Base-by-base conservation (phyloP, 148 eudicot genomes). In the Nyssa sinensis region DNA sequence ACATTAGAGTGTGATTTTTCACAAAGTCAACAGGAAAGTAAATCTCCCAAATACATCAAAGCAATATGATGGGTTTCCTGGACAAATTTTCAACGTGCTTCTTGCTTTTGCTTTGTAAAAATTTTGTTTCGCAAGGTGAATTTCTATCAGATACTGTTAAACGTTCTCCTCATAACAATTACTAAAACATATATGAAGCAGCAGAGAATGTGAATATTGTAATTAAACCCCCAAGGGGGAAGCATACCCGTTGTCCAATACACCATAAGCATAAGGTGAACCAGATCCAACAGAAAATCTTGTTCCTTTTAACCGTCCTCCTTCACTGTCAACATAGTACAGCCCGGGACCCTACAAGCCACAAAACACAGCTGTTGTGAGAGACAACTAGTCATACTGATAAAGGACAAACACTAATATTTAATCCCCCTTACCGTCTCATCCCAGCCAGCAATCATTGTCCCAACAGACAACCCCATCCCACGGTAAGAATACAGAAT, bases 381-480 rank as follows among this genome's bases (percentile, higher is more conserved):
- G 55, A 24, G 19, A 53, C 29, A 17, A 62, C 8, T n/a, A n/a
- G n/a, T 30, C 24, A 41, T n/a, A 70, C 10, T 41, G 30, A 67
- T 44, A 6, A 53, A 69, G 19, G 1, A 67, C 14, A 35, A 66
- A 32, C n/a, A 44, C 8, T 39, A 25, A 14, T 44, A 12, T 44
- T 62, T 51, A 25, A 47, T 33, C 53, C 0, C 14, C 33, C 1
- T 76, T 89, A 95, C 99, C 86, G 89, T 90, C 82, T 93, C 99
- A 76, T 95, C 99, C 97, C 98, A 95, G 72, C 99, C 99, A 81
- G 99, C 99, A 75, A 95, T 95, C 99, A 95, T 95, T 67, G 99
- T 95, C 68, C 99, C 99, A 53, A 95, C 98, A 65, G 99, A 95
- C 73, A 95, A 89, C 19, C 99, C 98, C 98, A 95, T 95, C 62